Base-by-base conservation (phyloP, 2,329 filamentous ascomycete species). In the Colletotrichum sp. region DNA sequence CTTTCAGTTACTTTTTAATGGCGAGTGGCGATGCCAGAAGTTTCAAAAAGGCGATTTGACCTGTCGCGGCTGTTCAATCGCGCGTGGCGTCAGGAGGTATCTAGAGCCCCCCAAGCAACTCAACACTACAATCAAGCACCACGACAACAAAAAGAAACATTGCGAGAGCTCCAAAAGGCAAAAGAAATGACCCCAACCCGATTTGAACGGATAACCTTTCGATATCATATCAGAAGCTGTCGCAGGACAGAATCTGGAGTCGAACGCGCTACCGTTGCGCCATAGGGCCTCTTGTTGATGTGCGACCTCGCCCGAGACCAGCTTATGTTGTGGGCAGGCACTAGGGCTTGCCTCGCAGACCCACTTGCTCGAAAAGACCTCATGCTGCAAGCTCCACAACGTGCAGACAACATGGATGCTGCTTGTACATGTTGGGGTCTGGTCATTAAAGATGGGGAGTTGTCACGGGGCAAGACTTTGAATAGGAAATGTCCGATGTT, bases 241-340 rank as follows among this genome's bases (percentile, higher is more conserved):
- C 43, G n/a, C n/a, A 48, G 10, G 10, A 48, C 10, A 48, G 6
- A 6, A 67, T 67, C 64, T 55, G 65, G 65, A 60, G 55, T 69
- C 32, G 43, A 69, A 57, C 52, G 52, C 55, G 67, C 55, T 69
- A 69, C 67, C 67, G 67, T 60, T 69, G 52, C 67, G 55, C 67
- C 52, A 69, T 69, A 30, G 30, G 65, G 24, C 65, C 67, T 30
- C 7, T 30, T 34, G 52, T 43, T 34, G 18, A 10, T 57, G 3
- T 32, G 1, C n/a, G 12, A 2, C 5, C 1, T 12, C 15, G n/a
- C 26, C 21, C 8, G 5, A 15, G n/a, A 16, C 13, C n/a, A 21
- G 21, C n/a, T 28, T 67, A 36, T 55, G 26, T 18, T 58, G 65
- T 24, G 26, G 15, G 43, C 30, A 61, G 7, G 55, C 15, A 7